Conservation (phyloP, 139 green algal genomes). For the Medakamo hakoo region DNA sequence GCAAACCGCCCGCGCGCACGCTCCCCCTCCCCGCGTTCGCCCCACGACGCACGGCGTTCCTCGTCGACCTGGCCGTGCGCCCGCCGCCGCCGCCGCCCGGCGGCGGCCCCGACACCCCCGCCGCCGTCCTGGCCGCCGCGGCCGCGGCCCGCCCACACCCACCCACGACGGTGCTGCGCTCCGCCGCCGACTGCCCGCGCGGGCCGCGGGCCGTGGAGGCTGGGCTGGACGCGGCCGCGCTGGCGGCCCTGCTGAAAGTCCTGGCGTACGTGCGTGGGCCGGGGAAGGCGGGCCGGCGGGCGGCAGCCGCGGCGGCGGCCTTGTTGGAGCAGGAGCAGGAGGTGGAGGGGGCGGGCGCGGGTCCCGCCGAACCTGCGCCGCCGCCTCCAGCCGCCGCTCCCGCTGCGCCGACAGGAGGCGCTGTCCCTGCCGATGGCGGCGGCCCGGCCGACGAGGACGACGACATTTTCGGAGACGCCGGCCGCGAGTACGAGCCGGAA, state of each 20-base stretch:
- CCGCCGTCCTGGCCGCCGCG: not conserved
- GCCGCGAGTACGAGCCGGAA: constrained; percentile 51
- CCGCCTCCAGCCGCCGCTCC: too few relatives aligned
- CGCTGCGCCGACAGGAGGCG: too few relatives aligned
- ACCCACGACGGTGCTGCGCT: constrained; percentile 59
- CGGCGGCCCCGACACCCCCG: constrained; percentile 23
- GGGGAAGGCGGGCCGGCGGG: constrained; percentile 27
- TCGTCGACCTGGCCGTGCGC: constrained; percentile 67
- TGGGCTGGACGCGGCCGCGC: constrained; percentile 25
- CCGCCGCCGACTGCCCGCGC: constrained; percentile 62
- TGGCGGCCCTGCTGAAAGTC: constrained; percentile 59
- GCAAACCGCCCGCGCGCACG: constrained; percentile 23
- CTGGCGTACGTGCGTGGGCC: constrained; percentile 50
- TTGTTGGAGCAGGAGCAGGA: not conserved
- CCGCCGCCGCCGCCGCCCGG: too few relatives aligned
- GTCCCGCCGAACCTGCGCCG: not conserved
- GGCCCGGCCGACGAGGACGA: constrained; percentile 27
- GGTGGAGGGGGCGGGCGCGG: constrained; percentile 2
- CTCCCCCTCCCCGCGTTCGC: constrained; percentile 31
- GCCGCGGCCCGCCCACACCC: too few relatives aligned
- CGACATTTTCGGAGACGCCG: constrained; percentile 75
- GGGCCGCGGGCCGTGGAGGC: constrained; percentile 16
- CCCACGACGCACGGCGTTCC: constrained; percentile 52
- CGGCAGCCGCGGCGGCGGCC: constrained; percentile 13
- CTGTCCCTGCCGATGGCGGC: too few relatives aligned